A percentile compares a stretch with the other conserved stretches of the same genome.
These are phyloP conservation scores for Pseudocercospora eumusae DNA, from an alignment of 2,329 filamentous ascomycete genomes.

Conservation along the genomic window DNA sequence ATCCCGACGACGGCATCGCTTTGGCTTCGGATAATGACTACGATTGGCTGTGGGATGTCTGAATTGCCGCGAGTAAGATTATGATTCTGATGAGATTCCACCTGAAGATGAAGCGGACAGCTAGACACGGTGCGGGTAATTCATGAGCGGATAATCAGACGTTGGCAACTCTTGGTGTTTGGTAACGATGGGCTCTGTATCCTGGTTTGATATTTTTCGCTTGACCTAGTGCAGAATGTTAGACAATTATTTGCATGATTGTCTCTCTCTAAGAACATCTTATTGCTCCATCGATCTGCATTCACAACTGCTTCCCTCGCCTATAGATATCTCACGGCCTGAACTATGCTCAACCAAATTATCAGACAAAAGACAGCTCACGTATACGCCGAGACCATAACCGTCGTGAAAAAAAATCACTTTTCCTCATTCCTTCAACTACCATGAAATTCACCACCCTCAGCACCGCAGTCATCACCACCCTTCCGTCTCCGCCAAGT, in stretches of 20 bases:
- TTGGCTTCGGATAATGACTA: constrained; percentile 18
- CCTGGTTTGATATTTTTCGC: background rate
- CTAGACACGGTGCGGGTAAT: background rate
- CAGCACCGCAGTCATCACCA: background rate
- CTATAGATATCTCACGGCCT: background rate
- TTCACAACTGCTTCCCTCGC: background rate
- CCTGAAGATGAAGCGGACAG: background rate
- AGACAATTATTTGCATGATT: constrained; percentile 1
- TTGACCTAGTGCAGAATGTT: constrained; percentile 1
- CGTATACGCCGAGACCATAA: background rate
- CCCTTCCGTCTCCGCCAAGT: background rate
- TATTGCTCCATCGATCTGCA: background rate
- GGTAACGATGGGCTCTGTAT: constrained; percentile 3
- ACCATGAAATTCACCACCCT: background rate
- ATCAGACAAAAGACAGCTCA: background rate
- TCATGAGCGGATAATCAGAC: background rate
- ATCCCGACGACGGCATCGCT: constrained; percentile 20
- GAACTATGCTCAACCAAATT: background rate
- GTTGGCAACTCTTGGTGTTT: background rate
- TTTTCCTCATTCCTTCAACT: background rate
- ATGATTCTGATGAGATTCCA: background rate
- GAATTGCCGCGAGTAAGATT: background rate
- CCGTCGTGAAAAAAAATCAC: too few relatives aligned
- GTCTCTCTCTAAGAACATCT: background rate
- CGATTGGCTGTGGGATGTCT: constrained; percentile 17